Conservation (phyloP, 2,329 filamentous ascomycete species). For the Alternaria postmessia region DNA sequence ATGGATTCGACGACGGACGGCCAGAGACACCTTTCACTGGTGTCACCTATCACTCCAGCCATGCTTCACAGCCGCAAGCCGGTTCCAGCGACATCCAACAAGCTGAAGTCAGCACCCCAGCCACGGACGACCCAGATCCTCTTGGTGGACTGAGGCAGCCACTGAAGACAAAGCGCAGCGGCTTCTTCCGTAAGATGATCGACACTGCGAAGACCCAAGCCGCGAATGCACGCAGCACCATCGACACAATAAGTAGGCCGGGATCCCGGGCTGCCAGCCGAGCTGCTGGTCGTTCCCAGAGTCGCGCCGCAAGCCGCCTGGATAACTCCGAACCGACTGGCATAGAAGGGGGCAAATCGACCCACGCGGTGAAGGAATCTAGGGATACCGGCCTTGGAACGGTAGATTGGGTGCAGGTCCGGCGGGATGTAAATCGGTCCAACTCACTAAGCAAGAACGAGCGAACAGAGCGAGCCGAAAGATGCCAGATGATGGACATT, state of each 20-base stretch:
- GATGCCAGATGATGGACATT: conserved; percentile 94
- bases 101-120: conserved; percentile 62
- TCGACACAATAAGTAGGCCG: conserved; percentile 66
- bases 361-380: conserved; percentile 53
- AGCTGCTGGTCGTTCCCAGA: conserved; percentile 51
- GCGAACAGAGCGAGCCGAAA: conserved; percentile 80
- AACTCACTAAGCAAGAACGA: conserved; percentile 93
- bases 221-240: conserved; percentile 85
- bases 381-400: conserved; percentile 75
- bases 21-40: conserved; percentile 71
- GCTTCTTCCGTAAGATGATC: conserved; percentile 95
- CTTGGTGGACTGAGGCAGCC: conserved; percentile 81
- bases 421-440: conserved; percentile 92
- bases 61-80: conserved; percentile 65
- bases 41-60: conserved; percentile 90
- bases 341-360: conserved; percentile 60
- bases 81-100: conserved; percentile 56
- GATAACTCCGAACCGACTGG: conserved; percentile 58
- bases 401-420: conserved; percentile 96
- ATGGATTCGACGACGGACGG: conserved; percentile 51
- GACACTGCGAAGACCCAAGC: conserved; percentile 94
- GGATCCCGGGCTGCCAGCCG: conserved; percentile 50
- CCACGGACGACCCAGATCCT: conserved; percentile 70
- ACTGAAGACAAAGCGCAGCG: conserved; percentile 75
- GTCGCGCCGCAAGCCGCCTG: conserved; percentile 41